Conservation (phyloP, 2,329 filamentous ascomycete genomes). For the Colletotrichum phormii region DNA sequence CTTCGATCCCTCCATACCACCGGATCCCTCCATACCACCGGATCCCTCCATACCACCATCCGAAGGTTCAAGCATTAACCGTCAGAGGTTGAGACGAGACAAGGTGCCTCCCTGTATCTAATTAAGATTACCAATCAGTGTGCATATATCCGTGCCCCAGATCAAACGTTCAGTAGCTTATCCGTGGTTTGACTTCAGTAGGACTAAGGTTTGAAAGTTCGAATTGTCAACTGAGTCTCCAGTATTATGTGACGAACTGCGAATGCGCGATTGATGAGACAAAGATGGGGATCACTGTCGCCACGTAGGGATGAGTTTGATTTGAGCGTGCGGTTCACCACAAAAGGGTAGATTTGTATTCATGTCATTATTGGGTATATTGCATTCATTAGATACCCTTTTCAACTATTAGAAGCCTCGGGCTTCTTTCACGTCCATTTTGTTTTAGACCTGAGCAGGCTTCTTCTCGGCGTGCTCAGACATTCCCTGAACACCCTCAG, state of each 20-base stretch:
- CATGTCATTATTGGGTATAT: constrained; percentile 30
- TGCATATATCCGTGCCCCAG: background rate
- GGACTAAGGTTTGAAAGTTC: background rate
- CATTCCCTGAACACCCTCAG: constrained; percentile 45
- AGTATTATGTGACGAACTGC: background rate
- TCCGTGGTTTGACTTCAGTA: background rate
- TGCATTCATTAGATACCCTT: constrained; percentile 34
- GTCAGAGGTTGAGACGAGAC: background rate
- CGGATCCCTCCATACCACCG: too few relatives aligned
- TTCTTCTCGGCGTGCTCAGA: constrained; percentile 51
- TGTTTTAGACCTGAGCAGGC: constrained; percentile 18
- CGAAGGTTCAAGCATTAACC: too few relatives aligned
- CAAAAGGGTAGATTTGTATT: background rate
- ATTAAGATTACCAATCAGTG: background rate
- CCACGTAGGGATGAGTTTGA: background rate
- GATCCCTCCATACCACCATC: too few relatives aligned
- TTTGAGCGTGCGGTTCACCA: background rate
- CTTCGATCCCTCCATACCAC: too few relatives aligned
- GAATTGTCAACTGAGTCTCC: background rate
- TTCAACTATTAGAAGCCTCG: background rate
- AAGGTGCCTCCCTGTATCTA: background rate
- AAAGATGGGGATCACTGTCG: background rate
- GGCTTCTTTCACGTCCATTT: background rate
- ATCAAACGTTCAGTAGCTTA: background rate
- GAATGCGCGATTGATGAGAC: background rate